phyloP scores from a whole-genome alignment of 2,329 filamentous ascomycete genomes.

The Dothistroma pini region DNA sequence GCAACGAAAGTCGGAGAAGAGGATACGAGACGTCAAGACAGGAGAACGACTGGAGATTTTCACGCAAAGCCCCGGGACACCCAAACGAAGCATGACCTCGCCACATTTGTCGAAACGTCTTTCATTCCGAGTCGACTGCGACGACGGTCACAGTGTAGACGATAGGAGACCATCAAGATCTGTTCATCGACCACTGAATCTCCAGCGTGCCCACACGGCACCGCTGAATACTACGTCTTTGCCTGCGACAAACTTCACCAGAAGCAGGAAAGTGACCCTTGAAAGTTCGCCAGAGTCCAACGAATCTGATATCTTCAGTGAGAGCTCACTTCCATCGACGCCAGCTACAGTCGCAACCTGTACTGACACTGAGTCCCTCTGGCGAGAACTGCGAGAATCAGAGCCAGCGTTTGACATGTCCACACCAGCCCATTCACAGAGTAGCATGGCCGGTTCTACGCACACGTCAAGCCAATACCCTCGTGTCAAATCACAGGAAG shows the following conservation, averaged over 20 bases:
- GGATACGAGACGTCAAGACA: background rate
- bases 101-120: slow-evolving; percentile 19
- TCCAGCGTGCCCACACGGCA: slow-evolving; percentile 29
- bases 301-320: slow-evolving; percentile 25
- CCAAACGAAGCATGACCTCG: slow-evolving; percentile 18
- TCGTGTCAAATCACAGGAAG: slow-evolving; percentile 23
- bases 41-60: background rate
- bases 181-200: slow-evolving; percentile 18
- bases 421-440: slow-evolving; percentile 7
- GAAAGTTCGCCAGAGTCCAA: slow-evolving; percentile 23
- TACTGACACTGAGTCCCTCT: slow-evolving; percentile 23
- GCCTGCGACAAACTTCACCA: slow-evolving; percentile 16
- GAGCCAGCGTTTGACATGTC: slow-evolving; percentile 21
- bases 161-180: slow-evolving; percentile 15
- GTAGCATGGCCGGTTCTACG: background rate
- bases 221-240: slow-evolving; percentile 21
- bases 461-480: slow-evolving; percentile 15
- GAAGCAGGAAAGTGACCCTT: slow-evolving; percentile 14
- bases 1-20: slow-evolving; percentile 15
- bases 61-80: background rate
- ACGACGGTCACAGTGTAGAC: background rate
- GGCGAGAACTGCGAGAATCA: slow-evolving; percentile 9
- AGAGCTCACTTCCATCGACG: slow-evolving; percentile 29
- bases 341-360: slow-evolving; percentile 27
- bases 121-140: slow-evolving; percentile 14